phyloP scores from a whole-genome alignment of 2,329 filamentous ascomycete species.

The Clarireedia monteithiana region DNA sequence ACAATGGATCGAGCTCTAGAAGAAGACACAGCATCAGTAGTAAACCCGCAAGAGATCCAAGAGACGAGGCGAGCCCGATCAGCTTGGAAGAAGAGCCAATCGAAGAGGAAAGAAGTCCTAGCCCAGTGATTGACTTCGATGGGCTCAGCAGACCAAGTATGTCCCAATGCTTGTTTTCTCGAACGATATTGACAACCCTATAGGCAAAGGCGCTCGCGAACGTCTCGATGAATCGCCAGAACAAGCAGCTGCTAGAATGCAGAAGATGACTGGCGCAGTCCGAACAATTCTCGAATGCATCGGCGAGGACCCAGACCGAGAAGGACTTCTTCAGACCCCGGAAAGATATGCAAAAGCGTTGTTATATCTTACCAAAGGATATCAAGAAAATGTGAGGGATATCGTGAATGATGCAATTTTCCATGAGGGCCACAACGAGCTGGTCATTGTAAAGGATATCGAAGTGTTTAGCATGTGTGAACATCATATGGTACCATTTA shows the following conservation, averaged over 20 bases:
- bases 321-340: conserved; percentile 61
- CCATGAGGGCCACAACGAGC: conserved; percentile 91
- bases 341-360: conserved; percentile 90
- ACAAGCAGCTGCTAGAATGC: conserved; percentile 43
- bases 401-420: conserved; percentile 93
- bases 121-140: conserved; percentile 53
- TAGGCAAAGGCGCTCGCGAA: conserved; percentile 56
- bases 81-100: conserved; percentile 13
- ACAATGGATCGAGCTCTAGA: conserved; percentile 28
- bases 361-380: conserved; percentile 93
- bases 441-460: conserved; percentile 97
- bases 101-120: conserved; percentile 38
- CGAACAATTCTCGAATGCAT: conserved; percentile 61
- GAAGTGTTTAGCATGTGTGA: conserved; percentile 93
- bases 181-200: not conserved
- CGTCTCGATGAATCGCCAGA: conserved; percentile 49
- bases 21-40: conserved; percentile 48
- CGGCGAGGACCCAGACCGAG: conserved; percentile 59
- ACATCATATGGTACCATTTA: conserved; percentile 95
- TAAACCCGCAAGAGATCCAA: conserved; percentile 54
- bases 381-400: conserved; percentile 87
- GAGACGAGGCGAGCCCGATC: conserved; percentile 37
- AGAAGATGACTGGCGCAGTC: conserved; percentile 54
- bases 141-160: conserved; percentile 52
- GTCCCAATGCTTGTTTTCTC: conserved; percentile 15